Evolutionary conservation across 257 asterid species (phyloP).

Genomic region (Eustoma russellianum): DNA sequence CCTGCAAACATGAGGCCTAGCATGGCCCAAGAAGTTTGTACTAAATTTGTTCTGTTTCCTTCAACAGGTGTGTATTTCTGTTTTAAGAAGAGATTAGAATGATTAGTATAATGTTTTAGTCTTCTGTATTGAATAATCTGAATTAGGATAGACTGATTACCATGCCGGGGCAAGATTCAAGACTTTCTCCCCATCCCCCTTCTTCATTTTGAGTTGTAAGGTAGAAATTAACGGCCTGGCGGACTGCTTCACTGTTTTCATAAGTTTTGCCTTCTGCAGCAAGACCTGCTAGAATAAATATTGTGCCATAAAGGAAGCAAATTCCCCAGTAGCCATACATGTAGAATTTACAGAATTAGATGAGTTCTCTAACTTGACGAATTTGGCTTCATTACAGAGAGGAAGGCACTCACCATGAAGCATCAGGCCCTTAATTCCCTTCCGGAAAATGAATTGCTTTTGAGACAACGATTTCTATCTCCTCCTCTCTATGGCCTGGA

Average conservation of each 20-base stretch:
- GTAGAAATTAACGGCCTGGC: slow-evolving; percentile 47
- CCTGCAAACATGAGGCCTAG: slow-evolving; percentile 65
- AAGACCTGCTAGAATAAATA: slow-evolving; percentile 44
- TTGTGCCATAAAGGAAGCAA: slow-evolving; percentile 68
- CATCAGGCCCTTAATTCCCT: slow-evolving; percentile 49
- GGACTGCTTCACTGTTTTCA: slow-evolving; percentile 36
- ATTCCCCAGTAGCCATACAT: slow-evolving; percentile 87
- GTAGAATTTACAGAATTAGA: background rate
- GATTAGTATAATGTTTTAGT: too few relatives aligned
- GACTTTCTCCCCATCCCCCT: slow-evolving; percentile 91
- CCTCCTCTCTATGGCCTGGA: slow-evolving; percentile 59
- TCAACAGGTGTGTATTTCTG: slow-evolving; percentile 73
- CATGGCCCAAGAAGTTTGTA: slow-evolving; percentile 89
- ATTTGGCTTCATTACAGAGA: too few relatives aligned
- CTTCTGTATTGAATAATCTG: background rate
- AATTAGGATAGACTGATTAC: slow-evolving; percentile 14
- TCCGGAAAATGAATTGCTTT: slow-evolving; percentile 41
- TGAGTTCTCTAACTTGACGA: too few relatives aligned
- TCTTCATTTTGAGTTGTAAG: slow-evolving; percentile 57
- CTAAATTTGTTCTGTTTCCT: slow-evolving; percentile 65
- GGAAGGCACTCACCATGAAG: slow-evolving; percentile 47
- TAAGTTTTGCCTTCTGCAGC: slow-evolving; percentile 48
- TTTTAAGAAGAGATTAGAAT: background rate
- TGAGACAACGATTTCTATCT: slow-evolving; percentile 40
- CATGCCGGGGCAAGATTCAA: slow-evolving; percentile 75